These are phyloP conservation scores for Fusarium anguioides DNA, from an alignment of 2,329 filamentous ascomycete species.

Conservation along the genomic window DNA sequence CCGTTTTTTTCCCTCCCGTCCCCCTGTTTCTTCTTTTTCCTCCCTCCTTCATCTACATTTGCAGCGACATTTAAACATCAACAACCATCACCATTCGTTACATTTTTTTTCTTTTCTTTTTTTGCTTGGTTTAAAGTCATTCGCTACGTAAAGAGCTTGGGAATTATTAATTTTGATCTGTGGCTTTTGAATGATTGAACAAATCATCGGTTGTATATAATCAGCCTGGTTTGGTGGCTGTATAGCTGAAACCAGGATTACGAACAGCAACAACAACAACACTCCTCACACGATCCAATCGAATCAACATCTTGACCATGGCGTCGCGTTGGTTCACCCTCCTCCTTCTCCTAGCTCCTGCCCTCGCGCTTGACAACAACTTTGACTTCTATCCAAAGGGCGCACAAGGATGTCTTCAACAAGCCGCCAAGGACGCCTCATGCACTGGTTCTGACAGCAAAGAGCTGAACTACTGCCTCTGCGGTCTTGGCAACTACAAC, in stretches of 20 bases:
- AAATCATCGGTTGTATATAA: constrained; percentile 4
- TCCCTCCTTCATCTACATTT: background rate
- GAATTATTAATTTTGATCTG: background rate
- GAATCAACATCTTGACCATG: constrained; percentile 36
- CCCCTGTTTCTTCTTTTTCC: background rate
- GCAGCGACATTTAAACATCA: background rate
- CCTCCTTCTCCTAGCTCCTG: constrained; percentile 40
- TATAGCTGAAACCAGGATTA: constrained; percentile 26
- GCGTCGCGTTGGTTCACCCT: constrained; percentile 48
- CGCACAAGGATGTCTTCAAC: constrained; percentile 55
- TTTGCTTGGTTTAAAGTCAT: background rate
- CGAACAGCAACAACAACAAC: background rate
- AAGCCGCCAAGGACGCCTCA: constrained; percentile 52
- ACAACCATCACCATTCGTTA: background rate
- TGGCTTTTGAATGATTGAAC: constrained; percentile 8
- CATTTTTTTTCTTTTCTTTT: background rate
- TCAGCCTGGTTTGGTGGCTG: constrained; percentile 20
- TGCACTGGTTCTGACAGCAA: constrained; percentile 55
- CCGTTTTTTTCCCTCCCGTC: background rate
- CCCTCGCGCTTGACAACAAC: constrained; percentile 45
- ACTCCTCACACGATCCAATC: background rate
- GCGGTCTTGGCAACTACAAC: constrained; percentile 53
- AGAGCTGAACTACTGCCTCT: constrained; percentile 62
- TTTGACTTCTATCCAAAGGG: constrained; percentile 51
- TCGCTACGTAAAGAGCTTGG: constrained; percentile 15